Base-by-base conservation (phyloP, 352 stramenopile genomes). In the Peronosclerospora sorghi region DNA sequence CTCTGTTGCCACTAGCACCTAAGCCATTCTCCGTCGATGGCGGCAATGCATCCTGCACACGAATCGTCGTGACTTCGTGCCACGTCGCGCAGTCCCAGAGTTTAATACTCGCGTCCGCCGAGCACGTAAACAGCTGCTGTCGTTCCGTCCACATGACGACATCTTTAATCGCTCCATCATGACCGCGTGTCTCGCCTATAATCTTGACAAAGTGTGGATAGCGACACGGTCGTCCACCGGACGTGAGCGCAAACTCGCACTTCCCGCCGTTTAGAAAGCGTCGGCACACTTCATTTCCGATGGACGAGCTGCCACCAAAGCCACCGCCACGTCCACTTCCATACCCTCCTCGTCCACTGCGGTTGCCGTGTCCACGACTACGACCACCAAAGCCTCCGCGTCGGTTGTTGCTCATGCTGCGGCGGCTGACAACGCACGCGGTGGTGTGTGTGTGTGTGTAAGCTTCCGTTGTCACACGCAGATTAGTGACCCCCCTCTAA, bases 151-250 rank as follows among this genome's bases (percentile, higher is more conserved):
- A 91, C 61, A 91, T 79, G 19, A 62, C 68, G 30, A 87, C 73
- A 47, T 91, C 79, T 48, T 87, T 87, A 47, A 91, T 68, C 8
- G 74, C 44, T 26, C 68, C 68, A 32, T 29, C 79, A 55, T 91
- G 79, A 18, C 79, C 79, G 29, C 68, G 72, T 1, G 76, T 84
- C 58, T 83, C 73, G 26, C 79, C 79, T 45, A 92, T 83, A 38
- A 81, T 86, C 64, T 84, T 80, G 44, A 86, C 58, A 41, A 92
- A 84, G 60, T 92, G 79, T 44, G 76, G 76, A 54, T 64, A 85
- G 45, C 75, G 73, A 38, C 79, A 92, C 37, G 71, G 67, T 27
- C 58, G 58, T 3, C 58, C 58, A 21, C 53, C 51, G 18, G 56
- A 65, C 28, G 56, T 60, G 32, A 63, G 58, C 12, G 73, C 68